Evolutionary conservation across 2,329 filamentous ascomycete genomes (phyloP).

Genomic region (Fusarium sp.): DNA sequence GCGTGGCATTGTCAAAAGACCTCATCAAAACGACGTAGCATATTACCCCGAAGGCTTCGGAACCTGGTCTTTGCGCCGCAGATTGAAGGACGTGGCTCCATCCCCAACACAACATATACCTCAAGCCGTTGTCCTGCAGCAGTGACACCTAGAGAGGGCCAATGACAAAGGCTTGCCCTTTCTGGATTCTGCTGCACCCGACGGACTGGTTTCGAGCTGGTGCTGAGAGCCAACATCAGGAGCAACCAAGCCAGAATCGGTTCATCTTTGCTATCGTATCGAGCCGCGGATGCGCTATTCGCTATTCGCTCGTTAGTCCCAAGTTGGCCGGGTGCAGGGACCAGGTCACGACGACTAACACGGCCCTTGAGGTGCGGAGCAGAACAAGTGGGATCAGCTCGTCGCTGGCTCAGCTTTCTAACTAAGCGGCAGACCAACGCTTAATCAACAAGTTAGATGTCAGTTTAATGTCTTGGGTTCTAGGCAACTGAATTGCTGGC

Average conservation of each 20-base stretch:
- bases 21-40: constrained; percentile 2
- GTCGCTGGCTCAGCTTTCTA: constrained; percentile 8
- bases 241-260: constrained; percentile 29
- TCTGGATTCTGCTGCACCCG: constrained; percentile 27
- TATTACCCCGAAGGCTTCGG: constrained; percentile 10
- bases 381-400: constrained; percentile 4
- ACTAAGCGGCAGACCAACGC: constrained; percentile 8
- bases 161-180: constrained; percentile 16
- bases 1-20: background rate
- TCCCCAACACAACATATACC: constrained; percentile 13
- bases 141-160: constrained; percentile 8
- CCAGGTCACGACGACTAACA: constrained; percentile 24
- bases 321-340: constrained; percentile 31
- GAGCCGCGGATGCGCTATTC: constrained; percentile 27
- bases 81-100: constrained; percentile 31
- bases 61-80: constrained; percentile 15
- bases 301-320: constrained; percentile 27
- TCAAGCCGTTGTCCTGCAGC: constrained; percentile 3
- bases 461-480: constrained; percentile 2
- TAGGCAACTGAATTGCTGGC: constrained; percentile 18
- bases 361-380: constrained; percentile 14
- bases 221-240: constrained; percentile 20
- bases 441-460: background rate
- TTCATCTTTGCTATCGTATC: constrained; percentile 25
- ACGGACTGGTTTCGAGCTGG: constrained; percentile 28